These are phyloP conservation scores for Lithocarpus polystachyus DNA, from an alignment of 306 rosid species.

Conservation along the genomic window DNA sequence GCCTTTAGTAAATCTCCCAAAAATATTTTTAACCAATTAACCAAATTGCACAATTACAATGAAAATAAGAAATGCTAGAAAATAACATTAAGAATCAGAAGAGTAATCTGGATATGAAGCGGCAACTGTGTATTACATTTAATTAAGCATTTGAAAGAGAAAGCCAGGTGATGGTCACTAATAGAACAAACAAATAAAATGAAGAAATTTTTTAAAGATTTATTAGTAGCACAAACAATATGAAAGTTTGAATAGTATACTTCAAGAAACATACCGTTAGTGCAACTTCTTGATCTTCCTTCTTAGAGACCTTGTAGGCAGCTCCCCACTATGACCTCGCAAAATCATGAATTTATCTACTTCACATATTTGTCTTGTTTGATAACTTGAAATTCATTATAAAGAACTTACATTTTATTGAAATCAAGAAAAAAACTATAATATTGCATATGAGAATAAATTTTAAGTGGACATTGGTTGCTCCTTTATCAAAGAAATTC, in stretches of 20 bases:
- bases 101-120: neutral
- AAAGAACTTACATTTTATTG: neutral
- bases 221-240: neutral
- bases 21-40: neutral
- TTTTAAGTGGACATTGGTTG: neutral
- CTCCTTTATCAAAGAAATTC: neutral
- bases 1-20: neutral
- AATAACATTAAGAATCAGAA: neutral
- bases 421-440: neutral
- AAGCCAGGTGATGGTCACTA: neutral
- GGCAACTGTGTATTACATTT: neutral
- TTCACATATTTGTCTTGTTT: conserved; percentile 17
- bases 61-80: neutral
- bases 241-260: neutral
- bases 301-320: conserved; percentile 72
- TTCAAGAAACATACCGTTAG: conserved; percentile 41
- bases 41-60: neutral
- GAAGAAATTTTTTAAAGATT: neutral
- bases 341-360: conserved; percentile 22
- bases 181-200: neutral
- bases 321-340: conserved; percentile 76
- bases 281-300: conserved; percentile 84
- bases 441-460: neutral
- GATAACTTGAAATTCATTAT: conserved; percentile 14
- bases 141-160: neutral